These are phyloP conservation scores for Didymellaceae sp. DNA, from an alignment of 2,329 filamentous ascomycete species.

Conservation along the genomic window DNA sequence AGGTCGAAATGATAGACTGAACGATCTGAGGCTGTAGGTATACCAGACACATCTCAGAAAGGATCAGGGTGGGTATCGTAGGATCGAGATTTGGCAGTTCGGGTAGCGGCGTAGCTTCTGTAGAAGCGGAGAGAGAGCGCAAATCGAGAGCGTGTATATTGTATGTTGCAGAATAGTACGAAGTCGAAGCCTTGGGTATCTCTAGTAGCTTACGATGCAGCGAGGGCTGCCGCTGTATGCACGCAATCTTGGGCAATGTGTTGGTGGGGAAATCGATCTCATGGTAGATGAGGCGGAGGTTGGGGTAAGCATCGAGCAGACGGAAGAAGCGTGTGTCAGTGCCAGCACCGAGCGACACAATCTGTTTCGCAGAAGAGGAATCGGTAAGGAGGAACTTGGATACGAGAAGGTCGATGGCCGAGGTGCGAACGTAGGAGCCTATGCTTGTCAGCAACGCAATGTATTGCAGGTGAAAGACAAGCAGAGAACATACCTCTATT, in stretches of 20 bases:
- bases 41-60: constrained; percentile 95
- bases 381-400: constrained; percentile 68
- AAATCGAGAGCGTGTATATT: constrained; percentile 70
- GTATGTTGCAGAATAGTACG: constrained; percentile 59
- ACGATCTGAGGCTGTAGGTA: constrained; percentile 77
- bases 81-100: constrained; percentile 55
- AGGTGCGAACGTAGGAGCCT: constrained; percentile 94
- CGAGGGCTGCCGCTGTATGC: constrained; percentile 44
- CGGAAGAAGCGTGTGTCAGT: constrained; percentile 91
- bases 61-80: constrained; percentile 76
- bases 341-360: constrained; percentile 90
- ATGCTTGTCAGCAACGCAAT: constrained; percentile 7
- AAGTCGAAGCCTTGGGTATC: constrained; percentile 37
- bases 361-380: constrained; percentile 65
- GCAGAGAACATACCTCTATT: constrained; percentile 74
- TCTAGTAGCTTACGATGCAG: constrained; percentile 37
- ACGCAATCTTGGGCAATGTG: constrained; percentile 67
- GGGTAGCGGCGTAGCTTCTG: constrained; percentile 27
- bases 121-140: constrained; percentile 58
- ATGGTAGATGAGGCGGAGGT: constrained; percentile 72
- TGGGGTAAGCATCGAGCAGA: constrained; percentile 61
- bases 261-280: constrained; percentile 88
- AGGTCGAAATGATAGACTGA: constrained; percentile 62
- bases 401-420: constrained; percentile 80
- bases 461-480: not conserved